A percentile compares a stretch with the other conserved stretches of the same genome.
These are phyloP conservation scores for Citrus medica DNA, from an alignment of 345 rosid species.

Conservation along the genomic window DNA sequence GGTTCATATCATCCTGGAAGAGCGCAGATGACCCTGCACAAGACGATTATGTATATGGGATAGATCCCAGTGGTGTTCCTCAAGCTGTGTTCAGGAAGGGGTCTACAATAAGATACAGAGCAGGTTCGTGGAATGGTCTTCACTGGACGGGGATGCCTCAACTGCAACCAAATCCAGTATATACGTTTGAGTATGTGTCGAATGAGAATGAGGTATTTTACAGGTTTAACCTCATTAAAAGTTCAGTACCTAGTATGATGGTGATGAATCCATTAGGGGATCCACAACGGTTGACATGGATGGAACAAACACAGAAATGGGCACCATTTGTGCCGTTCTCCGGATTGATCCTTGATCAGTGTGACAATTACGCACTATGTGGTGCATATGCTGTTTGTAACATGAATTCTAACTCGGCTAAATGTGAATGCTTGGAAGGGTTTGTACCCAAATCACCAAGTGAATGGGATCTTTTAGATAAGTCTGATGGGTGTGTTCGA, in stretches of 20 bases:
- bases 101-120: conserved; percentile 11
- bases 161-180: background rate
- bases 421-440: conserved; percentile 41
- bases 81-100: conserved; percentile 27
- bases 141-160: conserved; percentile 21
- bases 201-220: background rate
- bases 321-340: background rate
- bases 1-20: conserved; percentile 41
- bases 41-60: conserved; percentile 22
- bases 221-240: background rate
- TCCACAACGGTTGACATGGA: conserved; percentile 1
- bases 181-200: background rate
- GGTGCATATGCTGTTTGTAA: conserved; percentile 41
- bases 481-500: conserved; percentile 49
- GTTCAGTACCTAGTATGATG: background rate
- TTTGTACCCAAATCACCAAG: conserved; percentile 34
- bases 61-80: conserved; percentile 36
- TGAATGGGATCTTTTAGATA: conserved; percentile 40
- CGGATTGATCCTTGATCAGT: background rate
- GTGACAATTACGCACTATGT: conserved; percentile 27
- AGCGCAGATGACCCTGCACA: conserved; percentile 38
- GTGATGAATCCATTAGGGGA: background rate
- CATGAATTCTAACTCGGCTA: conserved; percentile 25
- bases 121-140: conserved; percentile 50
- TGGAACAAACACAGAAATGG: background rate